Evolutionary conservation across 129 eudicot species (phyloP).

Genomic region (Centrapalus pauciflorus): DNA sequence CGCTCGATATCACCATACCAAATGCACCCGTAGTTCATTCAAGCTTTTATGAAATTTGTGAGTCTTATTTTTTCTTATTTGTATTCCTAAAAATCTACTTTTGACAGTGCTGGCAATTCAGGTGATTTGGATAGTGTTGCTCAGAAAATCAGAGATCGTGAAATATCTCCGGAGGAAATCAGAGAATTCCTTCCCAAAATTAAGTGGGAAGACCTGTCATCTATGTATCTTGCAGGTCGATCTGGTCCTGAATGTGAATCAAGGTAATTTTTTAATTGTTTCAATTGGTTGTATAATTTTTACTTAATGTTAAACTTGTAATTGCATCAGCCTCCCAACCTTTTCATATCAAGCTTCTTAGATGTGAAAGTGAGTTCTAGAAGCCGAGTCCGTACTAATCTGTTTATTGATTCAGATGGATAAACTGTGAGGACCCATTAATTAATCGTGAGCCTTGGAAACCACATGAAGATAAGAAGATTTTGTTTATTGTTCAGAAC

Average conservation of each 20-base stretch:
- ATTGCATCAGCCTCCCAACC: too few relatives aligned
- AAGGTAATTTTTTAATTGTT: conserved; percentile 58
- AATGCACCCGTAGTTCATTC: neutral
- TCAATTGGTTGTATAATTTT: neutral
- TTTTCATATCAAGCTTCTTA: neutral
- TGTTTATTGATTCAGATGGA: conserved; percentile 55
- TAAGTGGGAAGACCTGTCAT: conserved; percentile 68
- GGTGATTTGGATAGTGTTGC: conserved; percentile 45
- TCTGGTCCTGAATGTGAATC: conserved; percentile 86
- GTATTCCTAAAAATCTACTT: conserved; percentile 1
- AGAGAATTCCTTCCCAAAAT: conserved; percentile 60
- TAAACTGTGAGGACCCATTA: conserved; percentile 66
- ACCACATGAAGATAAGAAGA: conserved; percentile 56
- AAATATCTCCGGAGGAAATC: conserved; percentile 54
- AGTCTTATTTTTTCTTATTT: neutral
- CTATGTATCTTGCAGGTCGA: conserved; percentile 47
- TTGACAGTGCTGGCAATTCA: conserved; percentile 44
- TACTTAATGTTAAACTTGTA: neutral
- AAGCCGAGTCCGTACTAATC: too few relatives aligned
- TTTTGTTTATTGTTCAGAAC: conserved; percentile 49
- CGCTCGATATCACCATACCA: too few relatives aligned
- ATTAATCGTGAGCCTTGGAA: conserved; percentile 54
- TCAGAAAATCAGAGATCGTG: conserved; percentile 39
- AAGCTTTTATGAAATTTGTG: conserved; percentile 1
- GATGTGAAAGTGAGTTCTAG: too few relatives aligned